These are phyloP conservation scores for Rasamsonia emersonii DNA, from an alignment of 2,329 filamentous ascomycete genomes.

Conservation along the genomic window DNA sequence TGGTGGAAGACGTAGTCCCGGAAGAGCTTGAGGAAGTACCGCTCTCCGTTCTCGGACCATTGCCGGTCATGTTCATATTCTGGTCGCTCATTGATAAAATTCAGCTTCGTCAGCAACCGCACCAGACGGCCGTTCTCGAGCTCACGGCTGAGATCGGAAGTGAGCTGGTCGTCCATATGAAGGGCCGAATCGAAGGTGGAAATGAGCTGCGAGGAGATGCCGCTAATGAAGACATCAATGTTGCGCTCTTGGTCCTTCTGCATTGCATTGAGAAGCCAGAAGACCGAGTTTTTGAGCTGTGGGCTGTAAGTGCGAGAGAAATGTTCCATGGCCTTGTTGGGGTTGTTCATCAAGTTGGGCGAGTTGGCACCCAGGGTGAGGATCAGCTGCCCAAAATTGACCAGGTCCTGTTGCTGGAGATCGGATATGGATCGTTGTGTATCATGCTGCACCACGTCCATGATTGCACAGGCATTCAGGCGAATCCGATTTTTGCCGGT, in stretches of 20 bases:
- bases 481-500: constrained; percentile 87
- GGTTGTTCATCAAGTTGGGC: constrained; percentile 51
- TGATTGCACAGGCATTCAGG: constrained; percentile 76
- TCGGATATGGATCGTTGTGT: constrained; percentile 59
- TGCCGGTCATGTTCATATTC: constrained; percentile 68
- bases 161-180: constrained; percentile 69
- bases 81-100: constrained; percentile 78
- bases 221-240: constrained; percentile 69
- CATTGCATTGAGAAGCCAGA: constrained; percentile 68
- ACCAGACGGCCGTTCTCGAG: constrained; percentile 83
- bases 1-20: constrained; percentile 97
- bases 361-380: constrained; percentile 70
- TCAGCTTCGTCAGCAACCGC: constrained; percentile 73
- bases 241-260: constrained; percentile 54
- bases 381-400: constrained; percentile 74
- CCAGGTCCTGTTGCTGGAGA: constrained; percentile 78
- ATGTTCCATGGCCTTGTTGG: constrained; percentile 64
- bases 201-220: constrained; percentile 69
- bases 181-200: constrained; percentile 67
- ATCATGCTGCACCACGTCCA: constrained; percentile 84
- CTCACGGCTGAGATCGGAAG: constrained; percentile 64
- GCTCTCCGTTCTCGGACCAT: constrained; percentile 89
- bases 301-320: constrained; percentile 67
- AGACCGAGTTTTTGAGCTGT: constrained; percentile 68
- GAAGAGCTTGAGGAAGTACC: constrained; percentile 90